Base-by-base conservation (phyloP, 163 green algal species). In the Volvox carteri region DNA sequence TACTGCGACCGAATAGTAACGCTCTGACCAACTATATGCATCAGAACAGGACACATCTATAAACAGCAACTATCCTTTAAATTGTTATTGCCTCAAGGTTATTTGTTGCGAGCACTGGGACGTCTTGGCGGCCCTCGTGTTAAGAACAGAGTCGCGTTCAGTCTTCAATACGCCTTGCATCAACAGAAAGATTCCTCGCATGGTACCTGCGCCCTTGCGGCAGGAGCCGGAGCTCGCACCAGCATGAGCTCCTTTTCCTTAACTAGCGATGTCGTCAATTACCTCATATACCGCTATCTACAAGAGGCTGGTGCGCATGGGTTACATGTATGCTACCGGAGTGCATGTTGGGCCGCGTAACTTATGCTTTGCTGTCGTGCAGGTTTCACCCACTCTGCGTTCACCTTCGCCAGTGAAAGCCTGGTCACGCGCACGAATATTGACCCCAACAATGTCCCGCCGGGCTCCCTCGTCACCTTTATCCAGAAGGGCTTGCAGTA, bases 401-500 rank as follows among this genome's bases (percentile, higher is more conserved):
- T 98, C 92, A 96, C 95, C 6, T 99, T 99, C 93, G 96, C 95
- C 19, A 96, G 97, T 44, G 98, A 99, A 88, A 96, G 90, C 87
- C 91, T 86, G 18, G 92, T 99, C 9, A 86, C 93, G 62, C 93
- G 94, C n/a, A 90, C 86, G 23, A 88, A 90, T 58, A 94, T 99
- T 33, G 95, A 98, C 56, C 94, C 93, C 52, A 96, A 97, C 84
- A 94, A 97, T 54, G 96, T 99, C 39, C 96, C 98, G 2, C 95
- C 98, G 19, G 97, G 97, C 2, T 96, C 97, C 11, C 93, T 99
- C 37, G 95, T 99, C 6, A 95, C 94, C 3, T 98, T 99, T 72
- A 92, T 99, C 2, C 97, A 99, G 77, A 99, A 99, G 90, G 98
- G 98, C 19, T 86, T 99, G 76, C 97, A 99, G 88, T 99, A 98